Evolutionary conservation across 148 eudicot genomes (phyloP).

Genomic region (Fagopyrum tataricum): DNA sequence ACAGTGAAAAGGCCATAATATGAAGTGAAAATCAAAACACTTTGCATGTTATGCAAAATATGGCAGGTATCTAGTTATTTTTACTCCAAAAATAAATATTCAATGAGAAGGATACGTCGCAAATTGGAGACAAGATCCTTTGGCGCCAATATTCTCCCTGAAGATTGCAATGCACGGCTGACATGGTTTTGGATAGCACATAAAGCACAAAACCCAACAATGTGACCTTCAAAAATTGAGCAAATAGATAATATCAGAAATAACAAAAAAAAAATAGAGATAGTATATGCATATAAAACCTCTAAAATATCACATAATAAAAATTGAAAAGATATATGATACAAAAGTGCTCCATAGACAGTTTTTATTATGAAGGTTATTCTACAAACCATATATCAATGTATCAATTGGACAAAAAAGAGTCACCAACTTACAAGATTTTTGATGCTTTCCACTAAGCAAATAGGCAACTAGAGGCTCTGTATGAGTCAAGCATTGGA

Average conservation of each 20-base stretch:
- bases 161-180: slow-evolving; percentile 69
- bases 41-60: background rate
- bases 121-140: slow-evolving; percentile 85
- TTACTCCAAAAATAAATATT: background rate
- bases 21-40: background rate
- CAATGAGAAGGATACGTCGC: slow-evolving; percentile 60
- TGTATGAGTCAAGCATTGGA: slow-evolving; percentile 89
- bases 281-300: background rate
- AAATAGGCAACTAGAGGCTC: slow-evolving; percentile 93
- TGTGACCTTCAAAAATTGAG: slow-evolving; percentile 51
- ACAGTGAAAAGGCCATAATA: background rate
- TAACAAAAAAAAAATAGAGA: background rate
- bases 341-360: background rate
- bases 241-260: slow-evolving; percentile 6
- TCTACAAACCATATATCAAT: background rate
- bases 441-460: slow-evolving; percentile 89
- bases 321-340: background rate
- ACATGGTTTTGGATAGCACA: slow-evolving; percentile 93
- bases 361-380: background rate
- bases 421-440: slow-evolving; percentile 52
- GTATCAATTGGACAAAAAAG: background rate
- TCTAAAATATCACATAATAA: background rate
- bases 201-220: slow-evolving; percentile 85
- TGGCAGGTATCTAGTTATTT: background rate
- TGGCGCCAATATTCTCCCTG: slow-evolving; percentile 80